Evolutionary conservation across 2,329 filamentous ascomycete species (phyloP).

Genomic region (Fusarium burgessii): DNA sequence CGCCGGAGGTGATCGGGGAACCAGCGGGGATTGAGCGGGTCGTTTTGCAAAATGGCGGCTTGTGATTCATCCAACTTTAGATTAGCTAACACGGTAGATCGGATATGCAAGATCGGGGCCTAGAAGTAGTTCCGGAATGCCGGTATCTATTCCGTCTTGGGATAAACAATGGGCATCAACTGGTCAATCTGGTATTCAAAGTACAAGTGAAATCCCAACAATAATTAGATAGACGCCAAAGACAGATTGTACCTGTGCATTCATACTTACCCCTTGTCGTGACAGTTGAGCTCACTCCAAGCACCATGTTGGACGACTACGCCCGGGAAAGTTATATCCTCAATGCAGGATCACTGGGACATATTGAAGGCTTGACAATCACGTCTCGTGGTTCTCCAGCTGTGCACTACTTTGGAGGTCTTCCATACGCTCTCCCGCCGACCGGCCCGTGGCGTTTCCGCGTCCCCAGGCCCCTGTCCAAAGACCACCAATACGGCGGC

Average conservation of each 20-base stretch:
- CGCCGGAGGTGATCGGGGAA: background rate
- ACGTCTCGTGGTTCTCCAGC: too few species aligned
- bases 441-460: background rate
- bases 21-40: background rate
- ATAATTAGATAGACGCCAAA: background rate
- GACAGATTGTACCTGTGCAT: fast-evolving
- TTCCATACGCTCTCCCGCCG: background rate
- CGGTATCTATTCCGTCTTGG: background rate
- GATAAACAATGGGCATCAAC: background rate
- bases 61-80: background rate
- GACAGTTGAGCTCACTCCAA: background rate
- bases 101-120: background rate
- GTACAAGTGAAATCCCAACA: background rate
- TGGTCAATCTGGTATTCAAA: background rate
- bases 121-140: background rate
- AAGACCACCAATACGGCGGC: background rate
- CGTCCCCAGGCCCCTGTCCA: background rate
- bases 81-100: background rate
- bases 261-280: background rate
- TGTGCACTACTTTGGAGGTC: background rate
- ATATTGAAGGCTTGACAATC: background rate
- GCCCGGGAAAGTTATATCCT: background rate
- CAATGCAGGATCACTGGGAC: background rate
- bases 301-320: background rate
- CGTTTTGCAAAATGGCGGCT: background rate